Base-by-base conservation (phyloP, 2,329 filamentous ascomycete genomes). In the Immersiporthe knoxdaviesiana region DNA sequence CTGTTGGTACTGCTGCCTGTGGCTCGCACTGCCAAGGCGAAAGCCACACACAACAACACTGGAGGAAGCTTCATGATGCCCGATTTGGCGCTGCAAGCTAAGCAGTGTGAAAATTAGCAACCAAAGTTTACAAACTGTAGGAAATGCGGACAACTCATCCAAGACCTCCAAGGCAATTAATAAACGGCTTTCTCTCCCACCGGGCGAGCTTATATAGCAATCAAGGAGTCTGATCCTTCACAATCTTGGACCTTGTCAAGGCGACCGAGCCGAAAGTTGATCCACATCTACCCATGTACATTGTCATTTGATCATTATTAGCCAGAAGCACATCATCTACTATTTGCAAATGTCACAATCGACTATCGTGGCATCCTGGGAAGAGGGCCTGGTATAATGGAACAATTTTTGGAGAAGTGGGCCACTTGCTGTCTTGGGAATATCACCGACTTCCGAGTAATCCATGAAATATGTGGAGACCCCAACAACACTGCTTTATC, bases 31-130 rank as follows among this genome's bases (percentile, higher is more conserved):
- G 14, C 35, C 39, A 24, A 41, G 37, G 59, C 35, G 10, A 62
- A 37, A 21, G 37, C 35, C 32, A 30, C 6, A n/a, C 60, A 24
- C 60, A 63, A 63, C 12, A 63, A 21, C 21, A 27, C 24, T 16
- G 60, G 37, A 7, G n/a, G 27, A 24, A 41, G 37, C 39, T 63
- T 63, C 60, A 63, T 63, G 2, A 16, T 62, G 60, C 37, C 12
- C 12, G n/a, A 44, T 47, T 21, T n/a, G 37, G n/a, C 21, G 6
- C 37, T 16, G 18, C 16, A 44, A 37, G 37, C 21, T 24, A 56
- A 30, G 52, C 52, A 56, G 16, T 6, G 4, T 24, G n/a, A 56
- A 7, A 56, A 4, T 24, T n/a, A n/a, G 12, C 52, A 56, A 56
- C 11, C 27, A 10, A 24, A 56, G 27, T n/a, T 10, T 35, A 56